Conservation (phyloP, 1,284 basidiomycete genomes). For the Peniophora sp. region DNA sequence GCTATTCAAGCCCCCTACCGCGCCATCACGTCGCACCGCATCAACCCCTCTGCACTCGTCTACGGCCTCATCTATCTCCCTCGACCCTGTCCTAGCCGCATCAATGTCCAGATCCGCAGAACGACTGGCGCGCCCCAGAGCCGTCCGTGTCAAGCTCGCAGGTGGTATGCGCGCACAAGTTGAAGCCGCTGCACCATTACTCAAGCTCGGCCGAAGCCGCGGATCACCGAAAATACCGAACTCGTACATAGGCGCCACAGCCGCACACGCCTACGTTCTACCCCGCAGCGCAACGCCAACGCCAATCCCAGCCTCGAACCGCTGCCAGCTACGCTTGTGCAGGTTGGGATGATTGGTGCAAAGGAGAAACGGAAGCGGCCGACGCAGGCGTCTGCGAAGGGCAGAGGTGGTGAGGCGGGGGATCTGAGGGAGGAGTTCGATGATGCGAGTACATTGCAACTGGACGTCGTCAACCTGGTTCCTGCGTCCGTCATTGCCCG, state of each 20-base stretch:
- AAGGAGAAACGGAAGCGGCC: constrained; percentile 45
- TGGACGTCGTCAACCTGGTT: too few species aligned
- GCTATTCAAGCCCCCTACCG: too few species aligned
- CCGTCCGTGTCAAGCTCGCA: neutral
- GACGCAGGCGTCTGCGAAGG: constrained; percentile 6
- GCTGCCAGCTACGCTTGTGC: constrained; percentile 57
- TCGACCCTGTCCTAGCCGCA: neutral
- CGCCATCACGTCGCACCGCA: too few species aligned
- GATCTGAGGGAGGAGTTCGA: constrained; percentile 41
- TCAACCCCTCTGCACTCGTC: too few species aligned
- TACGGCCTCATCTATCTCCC: too few species aligned
- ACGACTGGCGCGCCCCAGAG: neutral
- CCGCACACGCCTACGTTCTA: constrained; percentile 67
- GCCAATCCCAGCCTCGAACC: constrained; percentile 19
- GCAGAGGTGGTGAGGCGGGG: too few species aligned
- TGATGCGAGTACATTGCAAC: constrained; percentile 61
- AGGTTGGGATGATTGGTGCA: constrained; percentile 60
- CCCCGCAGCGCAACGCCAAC: constrained; percentile 40
- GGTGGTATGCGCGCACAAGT: constrained; percentile 24
- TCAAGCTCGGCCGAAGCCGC: constrained; percentile 1
- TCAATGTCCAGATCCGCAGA: neutral
- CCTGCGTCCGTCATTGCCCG: too few species aligned
- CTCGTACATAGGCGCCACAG: constrained; percentile 12
- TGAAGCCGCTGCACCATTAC: constrained; percentile 33
- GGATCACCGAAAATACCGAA: constrained; percentile 20